Conservation (phyloP, 2,329 filamentous ascomycete species). For the Penicillium sp. region DNA sequence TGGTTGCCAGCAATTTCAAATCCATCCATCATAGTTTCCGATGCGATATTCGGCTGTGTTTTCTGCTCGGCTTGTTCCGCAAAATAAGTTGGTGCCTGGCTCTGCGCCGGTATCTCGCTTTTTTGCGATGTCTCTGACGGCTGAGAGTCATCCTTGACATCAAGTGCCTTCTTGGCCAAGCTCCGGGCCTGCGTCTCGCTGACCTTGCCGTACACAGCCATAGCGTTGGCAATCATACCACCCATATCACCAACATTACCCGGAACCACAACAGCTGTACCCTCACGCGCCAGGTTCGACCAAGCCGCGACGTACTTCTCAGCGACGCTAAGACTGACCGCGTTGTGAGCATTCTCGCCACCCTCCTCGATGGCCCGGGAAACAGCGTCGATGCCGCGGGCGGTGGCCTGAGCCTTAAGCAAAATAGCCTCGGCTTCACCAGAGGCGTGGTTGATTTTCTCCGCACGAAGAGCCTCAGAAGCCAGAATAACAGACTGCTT, state of each 20-base stretch:
- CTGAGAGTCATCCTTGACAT: conserved; percentile 20
- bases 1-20: conserved; percentile 46
- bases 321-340: conserved; percentile 82
- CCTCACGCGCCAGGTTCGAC: conserved; percentile 86
- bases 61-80: conserved; percentile 14
- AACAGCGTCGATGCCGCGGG: conserved; percentile 82
- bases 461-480: conserved; percentile 82
- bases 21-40: conserved; percentile 50
- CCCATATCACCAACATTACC: conserved; percentile 96
- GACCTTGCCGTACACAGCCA: conserved; percentile 94
- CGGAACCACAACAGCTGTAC: conserved; percentile 91
- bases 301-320: conserved; percentile 99
- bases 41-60: conserved; percentile 39
- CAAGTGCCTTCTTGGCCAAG: conserved; percentile 48
- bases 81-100: conserved; percentile 15
- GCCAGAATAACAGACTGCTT: conserved; percentile 97
- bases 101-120: not conserved
- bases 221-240: conserved; percentile 92
- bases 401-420: conserved; percentile 81
- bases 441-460: conserved; percentile 87
- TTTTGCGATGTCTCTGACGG: conserved; percentile 21
- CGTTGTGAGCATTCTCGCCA: conserved; percentile 72
- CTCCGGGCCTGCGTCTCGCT: conserved; percentile 72
- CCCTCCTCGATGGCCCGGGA: conserved; percentile 72
- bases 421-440: conserved; percentile 94